Evolutionary conservation across 768 basidiomycete species (phyloP).

Genomic region (Collybia sordida): DNA sequence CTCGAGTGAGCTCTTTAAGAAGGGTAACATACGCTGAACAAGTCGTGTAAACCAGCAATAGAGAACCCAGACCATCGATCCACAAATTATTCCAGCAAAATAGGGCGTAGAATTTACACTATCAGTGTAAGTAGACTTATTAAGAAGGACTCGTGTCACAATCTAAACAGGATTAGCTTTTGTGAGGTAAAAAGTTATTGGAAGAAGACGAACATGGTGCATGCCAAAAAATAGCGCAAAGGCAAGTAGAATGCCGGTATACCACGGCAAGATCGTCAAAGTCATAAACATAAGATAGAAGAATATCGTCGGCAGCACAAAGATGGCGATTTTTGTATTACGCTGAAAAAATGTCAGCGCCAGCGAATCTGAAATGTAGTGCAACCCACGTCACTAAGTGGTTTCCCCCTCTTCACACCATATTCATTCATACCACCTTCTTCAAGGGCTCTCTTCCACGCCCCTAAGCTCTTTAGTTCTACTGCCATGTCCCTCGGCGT

Average conservation of each 20-base stretch:
- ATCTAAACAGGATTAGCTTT: slow-evolving; percentile 40
- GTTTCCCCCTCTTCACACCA: slow-evolving; percentile 62
- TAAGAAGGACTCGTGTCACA: slow-evolving; percentile 83
- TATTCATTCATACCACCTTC: slow-evolving; percentile 84
- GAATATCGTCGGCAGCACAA: slow-evolving; percentile 74
- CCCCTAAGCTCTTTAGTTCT: slow-evolving; percentile 86
- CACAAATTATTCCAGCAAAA: slow-evolving; percentile 88
- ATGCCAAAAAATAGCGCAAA: slow-evolving; percentile 88
- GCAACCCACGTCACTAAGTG: slow-evolving; percentile 63
- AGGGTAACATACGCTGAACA: slow-evolving; percentile 54
- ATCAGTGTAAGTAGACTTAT: slow-evolving; percentile 79
- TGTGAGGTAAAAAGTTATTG: slow-evolving; percentile 9
- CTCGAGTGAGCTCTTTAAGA: slow-evolving; percentile 31
- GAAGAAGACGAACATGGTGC: slow-evolving; percentile 77
- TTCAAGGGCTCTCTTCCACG: slow-evolving; percentile 87
- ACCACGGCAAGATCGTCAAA: slow-evolving; percentile 84
- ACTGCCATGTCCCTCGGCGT: slow-evolving; percentile 94
- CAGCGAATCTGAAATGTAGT: not conserved
- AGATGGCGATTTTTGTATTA: slow-evolving; percentile 80
- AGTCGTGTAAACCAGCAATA: slow-evolving; percentile 82
- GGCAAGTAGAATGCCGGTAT: slow-evolving; percentile 80
- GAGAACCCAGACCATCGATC: slow-evolving; percentile 83
- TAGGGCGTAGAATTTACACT: slow-evolving; percentile 87
- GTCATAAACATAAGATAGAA: slow-evolving; percentile 86
- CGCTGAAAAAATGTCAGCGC: slow-evolving; percentile 40